Conservation (phyloP, 352 stramenopile species). For the Phytophthora vignae region DNA sequence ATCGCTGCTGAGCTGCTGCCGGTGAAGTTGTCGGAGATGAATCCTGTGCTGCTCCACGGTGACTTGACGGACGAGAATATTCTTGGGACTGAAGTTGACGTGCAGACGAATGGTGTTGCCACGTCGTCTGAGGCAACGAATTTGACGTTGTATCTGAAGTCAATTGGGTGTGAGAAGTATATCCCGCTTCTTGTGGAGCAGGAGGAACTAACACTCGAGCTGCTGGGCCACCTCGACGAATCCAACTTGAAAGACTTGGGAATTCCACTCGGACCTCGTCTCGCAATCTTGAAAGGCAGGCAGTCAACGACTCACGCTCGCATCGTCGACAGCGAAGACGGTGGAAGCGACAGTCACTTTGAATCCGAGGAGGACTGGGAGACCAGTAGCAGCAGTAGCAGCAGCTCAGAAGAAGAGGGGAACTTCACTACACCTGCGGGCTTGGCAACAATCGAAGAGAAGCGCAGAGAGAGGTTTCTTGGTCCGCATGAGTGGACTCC, state of each 20-base stretch:
- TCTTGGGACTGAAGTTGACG: slow-evolving; percentile 48
- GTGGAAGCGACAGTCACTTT: slow-evolving; percentile 20
- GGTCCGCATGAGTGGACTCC: slow-evolving; percentile 66
- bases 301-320: slow-evolving; percentile 15
- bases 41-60: slow-evolving; percentile 78
- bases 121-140: slow-evolving; percentile 10
- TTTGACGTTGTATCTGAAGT: slow-evolving; percentile 47
- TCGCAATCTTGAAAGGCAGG: slow-evolving; percentile 58
- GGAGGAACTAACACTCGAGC: slow-evolving; percentile 64
- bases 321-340: slow-evolving; percentile 41
- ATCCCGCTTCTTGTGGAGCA: slow-evolving; percentile 57
- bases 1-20: slow-evolving; percentile 58
- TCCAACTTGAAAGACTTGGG: slow-evolving; percentile 64
- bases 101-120: slow-evolving; percentile 4
- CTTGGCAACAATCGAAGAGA: slow-evolving; percentile 39
- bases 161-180: slow-evolving; percentile 67
- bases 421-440: slow-evolving; percentile 28
- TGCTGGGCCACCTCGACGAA: slow-evolving; percentile 53
- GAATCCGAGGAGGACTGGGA: slow-evolving; percentile 61
- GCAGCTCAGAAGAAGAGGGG: slow-evolving; percentile 50
- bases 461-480: slow-evolving; percentile 58
- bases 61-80: slow-evolving; percentile 91
- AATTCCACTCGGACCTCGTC: slow-evolving; percentile 64
- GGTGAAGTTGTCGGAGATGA: slow-evolving; percentile 17
- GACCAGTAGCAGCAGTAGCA: slow-evolving; percentile 62